Evolutionary conservation across 2,329 filamentous ascomycete species (phyloP).

Genomic region (Trichoderma endophyticum): DNA sequence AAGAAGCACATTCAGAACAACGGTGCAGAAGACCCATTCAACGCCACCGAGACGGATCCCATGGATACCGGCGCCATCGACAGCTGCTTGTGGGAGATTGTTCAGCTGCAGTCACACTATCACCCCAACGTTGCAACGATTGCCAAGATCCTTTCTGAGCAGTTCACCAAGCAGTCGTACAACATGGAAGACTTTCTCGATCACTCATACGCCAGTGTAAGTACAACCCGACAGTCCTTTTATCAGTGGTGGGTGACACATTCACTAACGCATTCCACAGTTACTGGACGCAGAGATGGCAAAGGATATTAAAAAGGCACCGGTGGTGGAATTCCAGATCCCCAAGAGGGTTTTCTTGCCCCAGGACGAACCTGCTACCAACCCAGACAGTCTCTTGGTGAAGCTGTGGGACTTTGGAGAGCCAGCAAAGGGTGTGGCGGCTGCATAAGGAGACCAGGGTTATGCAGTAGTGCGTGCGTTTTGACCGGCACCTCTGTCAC

Average conservation of each 20-base stretch:
- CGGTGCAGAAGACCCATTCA: slow-evolving; percentile 69
- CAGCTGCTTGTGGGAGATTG: slow-evolving; percentile 91
- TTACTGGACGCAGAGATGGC: slow-evolving; percentile 80
- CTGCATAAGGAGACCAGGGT: slow-evolving; percentile 1
- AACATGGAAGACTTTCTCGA: slow-evolving; percentile 97
- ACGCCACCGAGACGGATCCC: slow-evolving; percentile 72
- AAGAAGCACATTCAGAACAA: slow-evolving; percentile 59
- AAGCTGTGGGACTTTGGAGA: slow-evolving; percentile 59
- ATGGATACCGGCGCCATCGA: slow-evolving; percentile 85
- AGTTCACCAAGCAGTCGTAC: slow-evolving; percentile 94
- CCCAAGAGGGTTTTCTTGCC: slow-evolving; percentile 74
- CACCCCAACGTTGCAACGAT: slow-evolving; percentile 96
- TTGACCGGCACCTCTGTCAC: neutral
- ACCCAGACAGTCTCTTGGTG: slow-evolving; percentile 54
- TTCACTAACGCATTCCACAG: slow-evolving; percentile 43
- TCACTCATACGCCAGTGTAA: slow-evolving; percentile 80
- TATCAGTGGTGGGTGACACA: neutral
- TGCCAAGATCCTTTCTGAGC: slow-evolving; percentile 88
- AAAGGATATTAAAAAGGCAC: slow-evolving; percentile 79
- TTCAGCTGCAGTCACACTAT: slow-evolving; percentile 87
- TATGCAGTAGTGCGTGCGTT: slow-evolving; percentile 7
- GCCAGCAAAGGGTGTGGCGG: slow-evolving; percentile 8
- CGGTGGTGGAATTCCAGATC: slow-evolving; percentile 91
- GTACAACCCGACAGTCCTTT: slow-evolving; percentile 29
- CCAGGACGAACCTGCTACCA: slow-evolving; percentile 45